phyloP scores from a whole-genome alignment of 2,329 filamentous ascomycete species.

The Paracamarosporium sp. region DNA sequence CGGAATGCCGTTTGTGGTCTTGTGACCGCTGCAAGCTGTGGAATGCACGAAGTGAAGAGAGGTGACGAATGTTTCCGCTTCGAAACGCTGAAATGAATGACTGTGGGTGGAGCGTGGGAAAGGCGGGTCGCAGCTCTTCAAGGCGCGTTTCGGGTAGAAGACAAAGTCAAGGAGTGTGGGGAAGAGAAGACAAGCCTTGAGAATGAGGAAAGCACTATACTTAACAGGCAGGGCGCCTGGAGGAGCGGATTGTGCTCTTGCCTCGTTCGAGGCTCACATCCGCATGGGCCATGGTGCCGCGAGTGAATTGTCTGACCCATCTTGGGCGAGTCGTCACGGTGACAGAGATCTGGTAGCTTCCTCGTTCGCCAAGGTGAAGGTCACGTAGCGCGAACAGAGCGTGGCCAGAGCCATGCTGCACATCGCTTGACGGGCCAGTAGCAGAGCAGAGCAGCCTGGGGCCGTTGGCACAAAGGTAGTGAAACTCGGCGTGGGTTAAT shows the following conservation, averaged over 20 bases:
- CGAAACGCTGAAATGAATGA: background rate
- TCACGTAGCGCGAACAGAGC: background rate
- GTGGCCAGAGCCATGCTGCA: background rate
- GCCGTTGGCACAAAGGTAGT: conserved; percentile 5
- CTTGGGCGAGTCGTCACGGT: background rate
- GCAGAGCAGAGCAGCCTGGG: background rate
- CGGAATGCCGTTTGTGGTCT: conserved; percentile 4
- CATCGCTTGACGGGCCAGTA: conserved; percentile 1
- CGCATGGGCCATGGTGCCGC: background rate
- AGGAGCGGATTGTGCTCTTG: background rate
- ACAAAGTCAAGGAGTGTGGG: conserved; percentile 3
- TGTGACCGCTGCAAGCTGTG: background rate
- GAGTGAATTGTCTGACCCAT: conserved; percentile 1
- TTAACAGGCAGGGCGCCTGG: background rate
- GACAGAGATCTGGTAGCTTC: background rate
- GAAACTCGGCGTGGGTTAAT: conserved; percentile 1
- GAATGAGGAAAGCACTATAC: conserved; percentile 2
- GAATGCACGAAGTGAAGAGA: background rate
- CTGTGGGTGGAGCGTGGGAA: background rate
- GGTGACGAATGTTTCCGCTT: background rate
- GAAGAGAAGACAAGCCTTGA: conserved; percentile 1
- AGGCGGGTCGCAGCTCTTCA: conserved; percentile 7
- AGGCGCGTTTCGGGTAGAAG: conserved; percentile 6
- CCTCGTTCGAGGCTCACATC: background rate
- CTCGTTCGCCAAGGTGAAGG: conserved; percentile 1